These are phyloP conservation scores for Brassica juncea DNA, from an alignment of 345 rosid species.

Conservation along the genomic window DNA sequence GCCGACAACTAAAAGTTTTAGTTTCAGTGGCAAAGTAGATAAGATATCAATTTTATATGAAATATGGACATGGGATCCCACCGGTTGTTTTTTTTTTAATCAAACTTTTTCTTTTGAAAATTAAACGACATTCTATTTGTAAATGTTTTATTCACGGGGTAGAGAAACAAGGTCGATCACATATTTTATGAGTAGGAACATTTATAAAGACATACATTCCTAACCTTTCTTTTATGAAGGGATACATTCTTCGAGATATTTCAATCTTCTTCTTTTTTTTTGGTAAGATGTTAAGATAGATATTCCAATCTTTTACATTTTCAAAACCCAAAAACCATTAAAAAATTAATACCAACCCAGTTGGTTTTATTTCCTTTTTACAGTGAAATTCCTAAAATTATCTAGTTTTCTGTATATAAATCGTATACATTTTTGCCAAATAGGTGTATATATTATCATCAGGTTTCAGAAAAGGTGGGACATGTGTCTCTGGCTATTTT, in stretches of 20 bases:
- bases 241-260: background rate
- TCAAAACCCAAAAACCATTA: background rate
- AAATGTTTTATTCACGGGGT: conserved; percentile 11
- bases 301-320: background rate
- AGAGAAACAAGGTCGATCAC: background rate
- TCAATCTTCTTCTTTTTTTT: no score
- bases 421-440: background rate
- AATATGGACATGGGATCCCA: conserved; percentile 38
- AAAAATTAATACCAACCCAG: background rate
- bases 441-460: background rate
- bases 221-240: background rate
- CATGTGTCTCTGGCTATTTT: no score
- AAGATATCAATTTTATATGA: conserved; percentile 37
- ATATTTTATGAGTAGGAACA: background rate
- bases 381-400: background rate
- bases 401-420: background rate
- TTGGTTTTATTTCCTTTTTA: no score
- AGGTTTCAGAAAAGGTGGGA: background rate
- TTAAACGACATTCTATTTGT: background rate
- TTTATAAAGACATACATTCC: background rate
- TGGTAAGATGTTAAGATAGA: no score
- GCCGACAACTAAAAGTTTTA: conserved; percentile 35
- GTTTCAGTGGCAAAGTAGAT: conserved; percentile 39
- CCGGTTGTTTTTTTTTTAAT: background rate
- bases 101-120: conserved; percentile 6